Evolutionary conservation across 768 basidiomycete genomes (phyloP).

Genomic region (Exsudoporus frostii): DNA sequence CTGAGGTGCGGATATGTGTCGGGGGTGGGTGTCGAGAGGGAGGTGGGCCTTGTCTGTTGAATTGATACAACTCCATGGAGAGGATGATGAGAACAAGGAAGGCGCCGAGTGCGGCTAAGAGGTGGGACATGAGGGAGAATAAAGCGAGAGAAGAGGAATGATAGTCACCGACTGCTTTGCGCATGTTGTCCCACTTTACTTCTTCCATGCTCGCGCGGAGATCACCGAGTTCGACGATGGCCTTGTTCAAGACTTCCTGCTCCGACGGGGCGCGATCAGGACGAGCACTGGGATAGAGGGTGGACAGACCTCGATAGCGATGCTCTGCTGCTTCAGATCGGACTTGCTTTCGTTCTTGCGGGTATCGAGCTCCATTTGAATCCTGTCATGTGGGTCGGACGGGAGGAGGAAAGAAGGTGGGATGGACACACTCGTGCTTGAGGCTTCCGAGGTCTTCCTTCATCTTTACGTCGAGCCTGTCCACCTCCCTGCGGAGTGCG

Average conservation of each 20-base stretch:
- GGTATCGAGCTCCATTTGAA: constrained; percentile 95
- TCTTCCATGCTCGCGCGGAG: constrained; percentile 80
- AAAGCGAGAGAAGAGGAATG: background rate
- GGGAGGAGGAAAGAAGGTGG: background rate
- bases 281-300: background rate
- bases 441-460: constrained; percentile 87
- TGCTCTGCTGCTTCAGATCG: constrained; percentile 81
- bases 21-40: background rate
- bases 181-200: constrained; percentile 87
- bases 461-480: constrained; percentile 82
- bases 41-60: constrained; percentile 38
- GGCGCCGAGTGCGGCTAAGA: constrained; percentile 55
- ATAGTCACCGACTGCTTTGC: constrained; percentile 69
- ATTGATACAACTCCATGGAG: constrained; percentile 59
- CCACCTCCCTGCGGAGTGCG: constrained; percentile 84
- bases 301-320: constrained; percentile 69
- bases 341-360: constrained; percentile 87
- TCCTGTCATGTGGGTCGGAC: constrained; percentile 44
- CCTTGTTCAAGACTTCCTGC: constrained; percentile 74
- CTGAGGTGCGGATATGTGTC: background rate
- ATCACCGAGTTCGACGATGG: constrained; percentile 71
- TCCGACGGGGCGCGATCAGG: background rate
- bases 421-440: constrained; percentile 80
- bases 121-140: background rate
- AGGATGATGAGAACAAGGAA: constrained; percentile 71